A percentile compares a stretch with the other conserved stretches of the same genome.
Evolutionary conservation across 176 grass and related monocot genomes (phyloP).

Genomic region (Tuctoria greenei): DNA sequence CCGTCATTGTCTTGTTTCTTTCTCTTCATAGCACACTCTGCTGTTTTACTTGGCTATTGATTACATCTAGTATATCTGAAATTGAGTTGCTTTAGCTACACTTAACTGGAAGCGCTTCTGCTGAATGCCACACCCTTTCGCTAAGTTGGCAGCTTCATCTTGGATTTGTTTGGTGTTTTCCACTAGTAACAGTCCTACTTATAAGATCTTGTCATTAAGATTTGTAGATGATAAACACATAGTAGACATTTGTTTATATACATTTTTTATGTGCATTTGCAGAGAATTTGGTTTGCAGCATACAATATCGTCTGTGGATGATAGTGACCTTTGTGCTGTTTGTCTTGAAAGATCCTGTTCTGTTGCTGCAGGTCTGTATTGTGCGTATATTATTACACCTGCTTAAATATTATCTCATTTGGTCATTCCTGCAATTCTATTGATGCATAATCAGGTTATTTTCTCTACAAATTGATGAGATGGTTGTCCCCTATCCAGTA

Average conservation of each 20-base stretch:
- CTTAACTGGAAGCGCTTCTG: constrained; percentile 12
- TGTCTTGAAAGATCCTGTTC: constrained; percentile 85
- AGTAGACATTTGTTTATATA: not conserved
- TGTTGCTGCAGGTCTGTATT: constrained; percentile 75
- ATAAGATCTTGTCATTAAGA: not conserved
- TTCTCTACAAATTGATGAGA: constrained; percentile 13
- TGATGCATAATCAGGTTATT: not conserved
- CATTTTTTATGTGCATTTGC: constrained; percentile 29
- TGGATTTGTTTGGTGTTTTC: not conserved
- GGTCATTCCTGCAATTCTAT: not conserved
- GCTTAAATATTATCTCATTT: constrained; percentile 22
- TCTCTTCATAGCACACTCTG: not conserved
- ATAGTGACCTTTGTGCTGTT: constrained; percentile 80
- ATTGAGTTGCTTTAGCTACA: not conserved
- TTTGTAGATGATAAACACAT: not conserved
- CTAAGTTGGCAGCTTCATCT: constrained; percentile 14
- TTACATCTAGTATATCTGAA: not conserved
- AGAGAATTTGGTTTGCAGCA: constrained; percentile 83
- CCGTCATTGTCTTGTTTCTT: not conserved
- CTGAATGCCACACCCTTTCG: constrained; percentile 16
- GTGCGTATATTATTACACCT: constrained; percentile 16
- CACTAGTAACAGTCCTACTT: not conserved
- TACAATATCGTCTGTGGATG: constrained; percentile 52
- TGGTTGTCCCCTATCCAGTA: constrained; percentile 22
- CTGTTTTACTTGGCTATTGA: not conserved